A percentile compares a stretch with the other conserved stretches of the same genome.
Conservation (phyloP, 441 rosid genomes). For the Hypseocharis bilobata region DNA sequence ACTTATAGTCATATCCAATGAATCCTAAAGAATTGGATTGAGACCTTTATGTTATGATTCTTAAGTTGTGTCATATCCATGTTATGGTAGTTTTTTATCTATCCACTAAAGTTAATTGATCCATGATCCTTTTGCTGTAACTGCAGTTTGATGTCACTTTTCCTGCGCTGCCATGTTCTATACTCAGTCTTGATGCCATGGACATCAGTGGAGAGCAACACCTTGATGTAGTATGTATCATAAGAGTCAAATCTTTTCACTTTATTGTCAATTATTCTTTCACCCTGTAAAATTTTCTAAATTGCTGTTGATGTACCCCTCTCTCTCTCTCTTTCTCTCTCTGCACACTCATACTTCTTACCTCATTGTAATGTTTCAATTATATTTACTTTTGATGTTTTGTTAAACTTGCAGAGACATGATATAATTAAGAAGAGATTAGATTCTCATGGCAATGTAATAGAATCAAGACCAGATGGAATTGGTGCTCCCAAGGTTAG, state of each 20-base stretch:
- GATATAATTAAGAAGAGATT: constrained; percentile 77
- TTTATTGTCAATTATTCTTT: not conserved
- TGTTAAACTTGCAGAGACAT: constrained; percentile 50
- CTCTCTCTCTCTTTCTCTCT: not conserved
- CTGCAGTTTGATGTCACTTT: constrained; percentile 88
- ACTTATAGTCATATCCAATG: no score
- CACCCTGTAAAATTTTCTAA: no score
- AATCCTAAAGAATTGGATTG: not conserved
- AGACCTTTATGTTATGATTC: not conserved
- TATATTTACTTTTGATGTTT: constrained; percentile 3
- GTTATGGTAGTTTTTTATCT: not conserved
- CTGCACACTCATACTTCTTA: not conserved
- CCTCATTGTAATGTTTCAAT: constrained; percentile 15
- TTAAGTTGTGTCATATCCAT: not conserved
- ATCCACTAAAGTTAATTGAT: not conserved
- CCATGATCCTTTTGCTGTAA: not conserved
- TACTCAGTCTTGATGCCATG: constrained; percentile 88
- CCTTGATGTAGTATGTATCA: constrained; percentile 70
- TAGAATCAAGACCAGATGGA: constrained; percentile 69
- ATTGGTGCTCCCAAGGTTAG: constrained; percentile 84
- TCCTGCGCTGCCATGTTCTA: constrained; percentile 85
- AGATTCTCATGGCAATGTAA: constrained; percentile 64
- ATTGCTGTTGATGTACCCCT: not conserved
- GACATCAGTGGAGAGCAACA: constrained; percentile 93
- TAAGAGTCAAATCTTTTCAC: not conserved